phyloP scores from a whole-genome alignment of 179 eudicot species.

The Silene coronaria region DNA sequence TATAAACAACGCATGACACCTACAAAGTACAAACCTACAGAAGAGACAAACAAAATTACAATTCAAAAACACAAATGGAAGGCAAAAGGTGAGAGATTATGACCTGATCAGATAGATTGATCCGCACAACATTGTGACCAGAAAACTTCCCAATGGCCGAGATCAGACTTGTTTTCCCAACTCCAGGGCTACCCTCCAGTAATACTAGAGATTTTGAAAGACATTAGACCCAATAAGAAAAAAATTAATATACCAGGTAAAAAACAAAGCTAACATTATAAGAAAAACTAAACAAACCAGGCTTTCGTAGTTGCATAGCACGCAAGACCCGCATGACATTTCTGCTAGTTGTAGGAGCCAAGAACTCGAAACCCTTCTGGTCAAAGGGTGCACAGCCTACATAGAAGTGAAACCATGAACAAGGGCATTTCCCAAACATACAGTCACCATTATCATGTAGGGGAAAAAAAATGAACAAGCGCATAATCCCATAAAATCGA shows the following conservation, averaged over 20 bases:
- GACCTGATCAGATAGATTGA: conserved; percentile 97
- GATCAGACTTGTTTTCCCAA: conserved; percentile 91
- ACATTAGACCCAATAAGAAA: conserved; percentile 3
- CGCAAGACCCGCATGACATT: conserved; percentile 83
- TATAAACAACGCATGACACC: neutral
- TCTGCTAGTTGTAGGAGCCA: conserved; percentile 83
- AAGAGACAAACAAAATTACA: neutral
- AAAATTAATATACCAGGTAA: neutral
- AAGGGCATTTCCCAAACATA: neutral
- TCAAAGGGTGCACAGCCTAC: conserved; percentile 45
- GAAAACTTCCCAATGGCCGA: conserved; percentile 77
- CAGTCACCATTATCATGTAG: neutral
- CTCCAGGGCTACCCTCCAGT: conserved; percentile 98
- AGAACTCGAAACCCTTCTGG: conserved; percentile 58
- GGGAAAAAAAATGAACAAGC: neutral
- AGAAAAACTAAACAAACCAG: conserved; percentile 20
- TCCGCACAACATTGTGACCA: conserved; percentile 82
- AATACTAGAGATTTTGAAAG: conserved; percentile 44
- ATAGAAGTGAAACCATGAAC: conserved; percentile 12
- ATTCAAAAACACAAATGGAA: neutral
- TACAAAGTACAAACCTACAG: neutral
- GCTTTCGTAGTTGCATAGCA: conserved; percentile 77
- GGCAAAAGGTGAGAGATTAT: neutral
- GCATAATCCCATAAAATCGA: neutral
- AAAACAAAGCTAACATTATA: neutral